Evolutionary conservation across 2,329 filamentous ascomycete genomes (phyloP), one percentile per base, ranked within the genome.

Genomic region (Aspergillus calidoustus): DNA sequence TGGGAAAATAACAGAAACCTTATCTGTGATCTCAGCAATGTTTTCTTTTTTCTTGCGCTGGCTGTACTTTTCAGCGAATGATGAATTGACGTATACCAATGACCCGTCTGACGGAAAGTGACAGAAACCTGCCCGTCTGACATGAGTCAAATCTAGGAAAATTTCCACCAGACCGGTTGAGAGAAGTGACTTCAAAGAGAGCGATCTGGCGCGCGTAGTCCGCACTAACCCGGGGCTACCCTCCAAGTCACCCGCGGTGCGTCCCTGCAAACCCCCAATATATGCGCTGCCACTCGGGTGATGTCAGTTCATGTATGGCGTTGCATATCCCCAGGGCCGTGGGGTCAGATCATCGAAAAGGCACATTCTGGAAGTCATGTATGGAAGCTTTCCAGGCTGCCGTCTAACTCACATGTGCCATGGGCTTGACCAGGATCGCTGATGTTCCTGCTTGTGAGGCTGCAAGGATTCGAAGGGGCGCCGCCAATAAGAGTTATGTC

Each of bases 151-250:
- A 57, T 59, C 65, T 60, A 58, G 8, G 31, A 34, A 34, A 13
- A 34, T 34, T 23, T 41, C 50, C 19, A 34, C n/a, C 17, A 34
- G 23, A n/a, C n/a, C 38, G 41, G 17, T 43, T 25, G 50, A 44
- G 38, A 57, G 43, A 46, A 58, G 62, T 60, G 54, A 62, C 60
- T 62, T 61, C 63, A 67, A 63, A 64, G 59, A 62, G 46, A 63
- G 48, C 49, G 58, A 63, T 63, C 54, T 64, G 54, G 60, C 55
- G 61, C 56, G 28, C 54, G 49, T 57, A 63, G 50, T 58, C 60
- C 58, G 57, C 57, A 62, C 54, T 46, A 53, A 57, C 55, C 57
- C 25, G 34, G 19, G 30, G 50, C n/a, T 59, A 59, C 46, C 57
- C 61, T 57, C 59, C 49, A 25, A 57, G 63, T 64, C 53, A 59